phyloP scores from a whole-genome alignment of 2,329 filamentous ascomycete species.

The Coccinonectria pachysandricola region DNA sequence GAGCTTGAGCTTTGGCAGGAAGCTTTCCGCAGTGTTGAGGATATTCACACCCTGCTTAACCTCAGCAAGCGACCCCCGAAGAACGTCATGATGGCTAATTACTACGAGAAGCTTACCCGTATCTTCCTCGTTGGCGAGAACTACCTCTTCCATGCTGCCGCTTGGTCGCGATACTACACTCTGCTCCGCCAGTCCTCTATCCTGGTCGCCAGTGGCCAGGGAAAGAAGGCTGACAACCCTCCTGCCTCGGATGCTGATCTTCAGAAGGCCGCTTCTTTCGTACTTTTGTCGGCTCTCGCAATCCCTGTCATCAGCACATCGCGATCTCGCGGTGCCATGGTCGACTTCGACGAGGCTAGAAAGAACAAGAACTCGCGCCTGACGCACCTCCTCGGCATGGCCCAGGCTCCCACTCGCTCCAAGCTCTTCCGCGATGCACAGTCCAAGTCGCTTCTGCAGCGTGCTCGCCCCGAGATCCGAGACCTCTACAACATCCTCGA shows the following conservation, averaged over 20 bases:
- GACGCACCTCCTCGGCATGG: constrained; percentile 92
- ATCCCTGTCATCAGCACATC: constrained; percentile 99
- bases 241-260: constrained; percentile 81
- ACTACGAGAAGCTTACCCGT: constrained; percentile 97
- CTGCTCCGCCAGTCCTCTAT: constrained; percentile 84
- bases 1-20: constrained; percentile 99
- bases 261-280: constrained; percentile 89
- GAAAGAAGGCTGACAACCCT: constrained; percentile 91
- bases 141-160: constrained; percentile 97
- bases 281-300: constrained; percentile 87
- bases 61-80: constrained; percentile 96
- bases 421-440: constrained; percentile 92
- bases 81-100: constrained; percentile 99
- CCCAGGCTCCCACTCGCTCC: constrained; percentile 74
- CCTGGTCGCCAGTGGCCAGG: constrained; percentile 72
- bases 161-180: constrained; percentile 96
- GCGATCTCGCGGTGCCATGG: constrained; percentile 85
- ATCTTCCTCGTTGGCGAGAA: constrained; percentile 99
- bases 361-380: constrained; percentile 99
- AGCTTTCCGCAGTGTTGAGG: constrained; percentile 97
- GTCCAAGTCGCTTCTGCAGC: constrained; percentile 88
- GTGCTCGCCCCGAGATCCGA: constrained; percentile 86
- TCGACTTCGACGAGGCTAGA: constrained; percentile 91
- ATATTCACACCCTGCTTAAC: constrained; percentile 94
- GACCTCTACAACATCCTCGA: constrained; percentile 98